Conservation (phyloP, 441 rosid species). For the Adansonia gregorii region DNA sequence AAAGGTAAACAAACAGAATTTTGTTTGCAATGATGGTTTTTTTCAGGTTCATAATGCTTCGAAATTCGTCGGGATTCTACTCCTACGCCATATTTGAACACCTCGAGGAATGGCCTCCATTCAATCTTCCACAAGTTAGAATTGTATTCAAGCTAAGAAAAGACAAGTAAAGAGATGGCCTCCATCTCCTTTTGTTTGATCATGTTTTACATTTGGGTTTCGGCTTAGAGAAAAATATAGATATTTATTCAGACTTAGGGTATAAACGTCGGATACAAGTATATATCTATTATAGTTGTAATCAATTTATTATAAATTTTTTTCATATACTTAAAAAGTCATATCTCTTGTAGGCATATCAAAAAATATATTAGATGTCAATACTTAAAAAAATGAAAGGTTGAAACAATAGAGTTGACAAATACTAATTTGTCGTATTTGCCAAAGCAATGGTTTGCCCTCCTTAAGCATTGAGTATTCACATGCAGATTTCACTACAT, state of each 20-base stretch:
- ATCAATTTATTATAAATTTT: too few relatives aligned
- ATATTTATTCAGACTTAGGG: too few relatives aligned
- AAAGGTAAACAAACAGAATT: not conserved
- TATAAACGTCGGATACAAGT: too few relatives aligned
- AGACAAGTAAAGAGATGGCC: slow-evolving; percentile 47
- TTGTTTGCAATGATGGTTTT: slow-evolving; percentile 6
- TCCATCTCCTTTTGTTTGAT: not conserved
- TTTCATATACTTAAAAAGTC: too few relatives aligned
- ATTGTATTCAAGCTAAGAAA: slow-evolving; percentile 52
- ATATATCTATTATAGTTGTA: too few relatives aligned
- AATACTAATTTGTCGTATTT: not conserved
- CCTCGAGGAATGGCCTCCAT: slow-evolving; percentile 51
- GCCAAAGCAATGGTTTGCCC: not conserved
- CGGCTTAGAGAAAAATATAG: not conserved
- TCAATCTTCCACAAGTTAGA: slow-evolving; percentile 52
- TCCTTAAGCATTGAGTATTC: not conserved
- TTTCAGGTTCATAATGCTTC: slow-evolving; percentile 55
- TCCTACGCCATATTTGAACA: slow-evolving; percentile 61
- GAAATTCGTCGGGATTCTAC: slow-evolving; percentile 55
- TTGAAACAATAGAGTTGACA: not conserved
- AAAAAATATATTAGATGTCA: too few relatives aligned
- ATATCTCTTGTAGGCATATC: too few relatives aligned
- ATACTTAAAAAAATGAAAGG: too few relatives aligned
- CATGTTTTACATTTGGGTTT: not conserved
- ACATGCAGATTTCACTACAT: slow-evolving; percentile 70